A percentile compares a stretch with the other conserved stretches of the same genome.
Evolutionary conservation across 2,329 filamentous ascomycete genomes (phyloP).

Genomic region (Sclerotiophoma versabilis): DNA sequence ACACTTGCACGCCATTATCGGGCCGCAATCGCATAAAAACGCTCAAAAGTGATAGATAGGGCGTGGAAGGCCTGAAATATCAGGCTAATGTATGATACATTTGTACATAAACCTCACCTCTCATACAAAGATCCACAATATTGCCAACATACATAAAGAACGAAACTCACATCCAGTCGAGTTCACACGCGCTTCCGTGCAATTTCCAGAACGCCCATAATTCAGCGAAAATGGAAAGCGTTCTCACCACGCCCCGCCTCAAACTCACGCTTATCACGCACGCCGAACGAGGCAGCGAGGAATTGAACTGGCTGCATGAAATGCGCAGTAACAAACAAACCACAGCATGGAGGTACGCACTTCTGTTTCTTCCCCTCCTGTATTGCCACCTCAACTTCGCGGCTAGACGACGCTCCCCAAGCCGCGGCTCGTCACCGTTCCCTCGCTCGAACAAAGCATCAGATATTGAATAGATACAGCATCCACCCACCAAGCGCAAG

Average conservation of each 20-base stretch:
- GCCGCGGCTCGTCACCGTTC: too few relatives aligned
- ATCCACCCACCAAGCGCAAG: neutral
- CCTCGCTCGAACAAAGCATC: neutral
- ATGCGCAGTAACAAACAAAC: conserved; percentile 39
- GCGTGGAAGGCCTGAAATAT: neutral
- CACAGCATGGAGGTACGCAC: conserved; percentile 42
- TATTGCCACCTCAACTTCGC: too few relatives aligned
- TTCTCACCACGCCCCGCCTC: conserved; percentile 38
- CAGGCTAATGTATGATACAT: neutral
- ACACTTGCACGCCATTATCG: neutral
- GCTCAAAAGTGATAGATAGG: neutral
- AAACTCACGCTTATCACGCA: conserved; percentile 41
- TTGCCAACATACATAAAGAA: neutral
- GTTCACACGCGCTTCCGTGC: neutral
- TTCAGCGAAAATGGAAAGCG: conserved; percentile 30
- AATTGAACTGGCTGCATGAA: conserved; percentile 46
- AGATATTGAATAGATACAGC: neutral
- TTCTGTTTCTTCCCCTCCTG: too few relatives aligned
- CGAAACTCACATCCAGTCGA: neutral
- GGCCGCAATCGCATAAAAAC: neutral
- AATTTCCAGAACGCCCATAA: neutral
- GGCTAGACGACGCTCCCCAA: too few relatives aligned
- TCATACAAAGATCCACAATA: neutral
- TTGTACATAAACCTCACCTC: neutral
- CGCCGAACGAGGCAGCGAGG: conserved; percentile 38